Conservation (phyloP, 495 filamentous ascomycete genomes). For the Aspergillus mulundensis region DNA sequence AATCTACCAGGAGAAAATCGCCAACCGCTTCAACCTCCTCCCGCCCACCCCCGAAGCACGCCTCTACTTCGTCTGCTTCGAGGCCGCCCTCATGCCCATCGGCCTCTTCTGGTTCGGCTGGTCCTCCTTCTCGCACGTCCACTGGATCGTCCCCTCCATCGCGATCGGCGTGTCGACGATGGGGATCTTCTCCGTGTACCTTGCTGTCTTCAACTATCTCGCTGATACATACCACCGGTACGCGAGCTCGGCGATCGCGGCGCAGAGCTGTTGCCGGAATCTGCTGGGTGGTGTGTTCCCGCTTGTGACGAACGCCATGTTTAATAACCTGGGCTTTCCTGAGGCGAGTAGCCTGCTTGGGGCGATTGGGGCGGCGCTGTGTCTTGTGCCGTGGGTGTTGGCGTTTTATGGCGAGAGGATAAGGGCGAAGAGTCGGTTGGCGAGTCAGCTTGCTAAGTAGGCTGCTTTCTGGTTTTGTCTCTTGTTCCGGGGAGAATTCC, state of each 20-base stretch:
- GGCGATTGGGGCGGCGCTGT: slow-evolving; percentile 63
- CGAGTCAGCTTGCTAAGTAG: slow-evolving; percentile 35
- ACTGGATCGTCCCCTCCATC: slow-evolving; percentile 74
- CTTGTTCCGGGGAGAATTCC: too few species aligned
- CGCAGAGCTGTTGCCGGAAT: slow-evolving; percentile 82
- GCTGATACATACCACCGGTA: slow-evolving; percentile 87
- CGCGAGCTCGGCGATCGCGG: slow-evolving; percentile 81
- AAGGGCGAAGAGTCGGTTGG: slow-evolving; percentile 73
- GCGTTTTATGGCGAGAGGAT: slow-evolving; percentile 78
- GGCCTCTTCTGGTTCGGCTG: slow-evolving; percentile 83
- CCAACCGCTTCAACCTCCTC: slow-evolving; percentile 37
- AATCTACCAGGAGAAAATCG: slow-evolving; percentile 65
- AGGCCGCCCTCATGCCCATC: slow-evolving; percentile 63
- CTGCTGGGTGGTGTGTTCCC: slow-evolving; percentile 81
- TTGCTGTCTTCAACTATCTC: slow-evolving; percentile 91
- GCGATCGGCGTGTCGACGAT: slow-evolving; percentile 72
- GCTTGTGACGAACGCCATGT: slow-evolving; percentile 68
- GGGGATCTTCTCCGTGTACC: slow-evolving; percentile 84
- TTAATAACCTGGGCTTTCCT: slow-evolving; percentile 63
- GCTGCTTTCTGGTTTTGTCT: not conserved
- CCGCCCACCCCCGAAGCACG: slow-evolving; percentile 66
- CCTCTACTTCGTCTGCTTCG: slow-evolving; percentile 78
- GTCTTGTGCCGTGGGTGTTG: slow-evolving; percentile 80
- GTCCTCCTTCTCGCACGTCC: slow-evolving; percentile 62
- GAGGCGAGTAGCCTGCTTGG: slow-evolving; percentile 75